Conservation (phyloP, 306 rosid genomes). For the Lupinus albus region DNA sequence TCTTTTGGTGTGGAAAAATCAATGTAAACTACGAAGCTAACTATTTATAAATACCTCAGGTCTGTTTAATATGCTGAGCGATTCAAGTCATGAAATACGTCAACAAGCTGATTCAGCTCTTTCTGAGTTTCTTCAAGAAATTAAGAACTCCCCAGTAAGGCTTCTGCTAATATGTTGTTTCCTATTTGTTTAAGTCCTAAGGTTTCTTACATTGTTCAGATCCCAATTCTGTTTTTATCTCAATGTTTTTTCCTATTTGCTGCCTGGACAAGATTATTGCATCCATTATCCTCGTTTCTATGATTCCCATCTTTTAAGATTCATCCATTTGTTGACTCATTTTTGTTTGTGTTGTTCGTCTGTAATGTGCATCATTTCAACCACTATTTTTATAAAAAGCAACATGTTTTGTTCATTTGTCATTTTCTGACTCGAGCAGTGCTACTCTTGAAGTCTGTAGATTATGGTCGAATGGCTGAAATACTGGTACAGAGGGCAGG, state of each 20-base stretch:
- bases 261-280: constrained; percentile 25
- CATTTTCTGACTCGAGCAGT: constrained; percentile 98
- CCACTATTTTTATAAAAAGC: constrained; percentile 47
- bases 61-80: constrained; percentile 96
- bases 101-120: constrained; percentile 99
- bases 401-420: constrained; percentile 71
- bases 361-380: constrained; percentile 31
- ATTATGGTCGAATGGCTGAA: constrained; percentile 99
- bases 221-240: constrained; percentile 22
- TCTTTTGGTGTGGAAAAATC: constrained; percentile 7
- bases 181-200: constrained; percentile 38
- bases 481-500: constrained; percentile 94
- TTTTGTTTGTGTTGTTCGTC: constrained; percentile 36
- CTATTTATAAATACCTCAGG: constrained; percentile 59
- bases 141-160: constrained; percentile 98
- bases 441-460: constrained; percentile 99
- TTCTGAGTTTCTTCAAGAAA: constrained; percentile 98
- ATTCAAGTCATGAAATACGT: constrained; percentile 93
- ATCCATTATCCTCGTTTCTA: not conserved
- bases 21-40: constrained; percentile 30
- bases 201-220: not conserved
- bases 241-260: constrained; percentile 12
- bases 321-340: constrained; percentile 9
- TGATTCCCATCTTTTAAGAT: constrained; percentile 16
- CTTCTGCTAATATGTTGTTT: constrained; percentile 38